phyloP scores from a whole-genome alignment of 2,329 filamentous ascomycete genomes.

The Paracamarosporium sp. region DNA sequence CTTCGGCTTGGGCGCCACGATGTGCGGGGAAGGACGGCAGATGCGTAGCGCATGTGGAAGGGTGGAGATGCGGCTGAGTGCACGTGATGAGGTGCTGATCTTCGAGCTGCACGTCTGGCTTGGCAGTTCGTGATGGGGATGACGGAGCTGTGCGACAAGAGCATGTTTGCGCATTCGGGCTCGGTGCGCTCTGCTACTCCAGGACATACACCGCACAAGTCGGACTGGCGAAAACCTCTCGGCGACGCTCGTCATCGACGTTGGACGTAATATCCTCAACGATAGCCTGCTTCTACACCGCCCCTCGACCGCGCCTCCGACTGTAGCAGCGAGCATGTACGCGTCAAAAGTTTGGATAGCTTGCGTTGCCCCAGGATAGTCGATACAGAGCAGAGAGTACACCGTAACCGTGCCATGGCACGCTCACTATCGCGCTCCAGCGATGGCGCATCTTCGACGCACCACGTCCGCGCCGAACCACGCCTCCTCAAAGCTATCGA shows the following conservation, averaged over 20 bases:
- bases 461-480: slow-evolving; percentile 38
- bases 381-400: slow-evolving; percentile 5
- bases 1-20: neutral
- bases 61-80: slow-evolving; percentile 4
- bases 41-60: neutral
- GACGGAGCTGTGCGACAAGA: neutral
- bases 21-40: slow-evolving; percentile 3
- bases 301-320: neutral
- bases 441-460: slow-evolving; percentile 39
- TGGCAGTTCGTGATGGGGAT: neutral
- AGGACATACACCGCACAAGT: neutral
- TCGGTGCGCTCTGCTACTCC: neutral
- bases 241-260: neutral
- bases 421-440: slow-evolving; percentile 45
- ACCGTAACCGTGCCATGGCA: slow-evolving; percentile 27
- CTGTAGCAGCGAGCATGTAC: slow-evolving; percentile 12
- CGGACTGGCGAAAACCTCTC: neutral
- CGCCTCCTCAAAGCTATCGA: slow-evolving; percentile 45
- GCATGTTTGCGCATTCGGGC: neutral
- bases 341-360: neutral
- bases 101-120: neutral
- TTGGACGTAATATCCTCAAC: neutral
- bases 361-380: slow-evolving; percentile 7
- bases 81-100: slow-evolving; percentile 2
- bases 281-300: neutral